Base-by-base conservation (phyloP, 768 basidiomycete species). In the Royoungia palumana region DNA sequence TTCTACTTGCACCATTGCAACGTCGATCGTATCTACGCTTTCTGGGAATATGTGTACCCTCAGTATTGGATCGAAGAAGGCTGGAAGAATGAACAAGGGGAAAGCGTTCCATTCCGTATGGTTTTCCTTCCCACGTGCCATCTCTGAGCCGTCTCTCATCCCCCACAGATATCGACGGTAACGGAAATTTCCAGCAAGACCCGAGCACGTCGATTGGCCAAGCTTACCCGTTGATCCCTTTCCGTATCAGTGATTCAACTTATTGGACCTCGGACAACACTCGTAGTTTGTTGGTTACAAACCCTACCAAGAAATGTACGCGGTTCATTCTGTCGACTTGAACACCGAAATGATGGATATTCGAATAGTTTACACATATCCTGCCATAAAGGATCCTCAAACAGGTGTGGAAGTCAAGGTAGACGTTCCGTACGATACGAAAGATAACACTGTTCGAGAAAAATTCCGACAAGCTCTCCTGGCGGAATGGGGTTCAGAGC, bases 1-100 rank as follows among this genome's bases (percentile, higher is more conserved):
- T 59, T 59, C 48, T 56, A 24, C 39, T 17, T 59, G 22, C 58
- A 59, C 32, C 58, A 59, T 16, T 39, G 43, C 27, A 59, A 57
- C 20, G 44, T 59, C 8, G 58, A 59, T 14, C 58, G 58, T 12
- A 21, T 59, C 16, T 56, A 53, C 7, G 54, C 58, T 5, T 53
- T 59, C 25, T 59, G 58, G 58, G 58, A 59, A 44, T 59, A 60
- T 25, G 11, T 60, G 17, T 59, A 59, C 22, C 48, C 58, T 3
- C 2, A 53, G 0, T 57, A 59, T 38, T 60, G 58, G 57, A 49
- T 59, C 0, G 47, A 4, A 17, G 20, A 20, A 0, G 58, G 58
- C 20, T 59, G 58, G 58, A 52, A 47, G 39, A 24, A 42, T 21
- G 8, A 13, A 6, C 5, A 48, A 6, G 54, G 58, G 17, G 19